A percentile compares a stretch with the other conserved stretches of the same genome.
These are phyloP conservation scores for Akanthomyces dipterigenus DNA, from an alignment of 2,329 filamentous ascomycete species.

Conservation along the genomic window DNA sequence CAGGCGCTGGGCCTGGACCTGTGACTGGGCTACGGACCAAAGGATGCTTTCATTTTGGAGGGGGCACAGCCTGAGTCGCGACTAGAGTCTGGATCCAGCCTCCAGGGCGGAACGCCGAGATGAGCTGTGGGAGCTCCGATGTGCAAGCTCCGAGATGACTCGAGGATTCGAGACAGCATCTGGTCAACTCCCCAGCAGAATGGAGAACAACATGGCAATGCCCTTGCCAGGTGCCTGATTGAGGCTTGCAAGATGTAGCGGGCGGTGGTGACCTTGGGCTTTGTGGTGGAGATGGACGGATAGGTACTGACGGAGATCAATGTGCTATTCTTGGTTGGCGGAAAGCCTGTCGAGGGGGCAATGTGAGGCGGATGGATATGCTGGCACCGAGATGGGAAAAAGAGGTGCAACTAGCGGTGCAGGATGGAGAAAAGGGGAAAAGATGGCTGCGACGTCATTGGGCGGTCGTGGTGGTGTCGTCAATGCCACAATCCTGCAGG, in stretches of 20 bases:
- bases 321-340: constrained; percentile 3
- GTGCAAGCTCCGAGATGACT: background rate
- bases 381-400: background rate
- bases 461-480: background rate
- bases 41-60: constrained; percentile 1
- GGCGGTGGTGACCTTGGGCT: background rate
- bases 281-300: background rate
- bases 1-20: background rate
- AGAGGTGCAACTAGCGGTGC: constrained; percentile 1
- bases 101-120: constrained; percentile 7
- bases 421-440: background rate
- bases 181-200: background rate
- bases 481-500: background rate
- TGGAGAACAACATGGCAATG: background rate
- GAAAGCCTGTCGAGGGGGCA: background rate
- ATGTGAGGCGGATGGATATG: background rate
- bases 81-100: background rate
- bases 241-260: background rate
- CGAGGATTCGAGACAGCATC: background rate
- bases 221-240: background rate
- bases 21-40: constrained; percentile 6
- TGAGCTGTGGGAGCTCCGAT: background rate
- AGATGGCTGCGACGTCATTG: background rate
- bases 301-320: background rate
- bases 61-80: background rate